phyloP scores from a whole-genome alignment of 192 early-diverging fungal genomes.

The Umbelopsis isabellina region DNA sequence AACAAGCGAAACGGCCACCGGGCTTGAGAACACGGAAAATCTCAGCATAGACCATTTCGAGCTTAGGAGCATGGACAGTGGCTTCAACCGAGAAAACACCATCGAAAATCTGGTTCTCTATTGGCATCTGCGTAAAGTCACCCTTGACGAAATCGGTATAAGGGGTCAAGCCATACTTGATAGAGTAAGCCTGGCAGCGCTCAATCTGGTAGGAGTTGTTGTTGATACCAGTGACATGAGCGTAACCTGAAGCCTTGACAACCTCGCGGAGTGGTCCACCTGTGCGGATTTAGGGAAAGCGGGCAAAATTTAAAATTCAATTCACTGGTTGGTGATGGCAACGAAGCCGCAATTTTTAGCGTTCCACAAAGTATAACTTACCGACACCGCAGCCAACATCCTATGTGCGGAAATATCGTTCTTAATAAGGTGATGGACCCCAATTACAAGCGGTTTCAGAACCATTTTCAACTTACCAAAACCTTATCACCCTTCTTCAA shows the following conservation, averaged over 20 bases:
- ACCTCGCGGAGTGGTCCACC: constrained; percentile 86
- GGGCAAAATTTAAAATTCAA: no score
- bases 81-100: constrained; percentile 90
- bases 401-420: constrained; percentile 27
- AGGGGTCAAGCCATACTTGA: constrained; percentile 65
- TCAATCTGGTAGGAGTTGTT: constrained; percentile 94
- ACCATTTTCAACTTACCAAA: constrained; percentile 65
- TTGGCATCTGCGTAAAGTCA: constrained; percentile 84
- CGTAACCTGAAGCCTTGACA: constrained; percentile 67
- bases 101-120: constrained; percentile 74
- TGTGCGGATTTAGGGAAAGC: neutral
- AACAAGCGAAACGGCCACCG: constrained; percentile 83
- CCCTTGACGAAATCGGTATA: constrained; percentile 72
- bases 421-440: neutral
- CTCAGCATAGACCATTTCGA: constrained; percentile 82
- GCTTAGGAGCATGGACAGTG: constrained; percentile 80
- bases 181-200: constrained; percentile 73
- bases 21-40: constrained; percentile 89
- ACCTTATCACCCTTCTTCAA: constrained; percentile 68
- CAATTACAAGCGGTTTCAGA: constrained; percentile 32
- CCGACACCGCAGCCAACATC: constrained; percentile 95
- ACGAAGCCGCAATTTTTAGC: neutral
- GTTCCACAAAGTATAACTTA: constrained; percentile 22
- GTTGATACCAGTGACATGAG: constrained; percentile 86
- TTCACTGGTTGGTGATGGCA: neutral